These are phyloP conservation scores for Imleria badia DNA, from an alignment of 768 basidiomycete genomes.

Conservation along the genomic window DNA sequence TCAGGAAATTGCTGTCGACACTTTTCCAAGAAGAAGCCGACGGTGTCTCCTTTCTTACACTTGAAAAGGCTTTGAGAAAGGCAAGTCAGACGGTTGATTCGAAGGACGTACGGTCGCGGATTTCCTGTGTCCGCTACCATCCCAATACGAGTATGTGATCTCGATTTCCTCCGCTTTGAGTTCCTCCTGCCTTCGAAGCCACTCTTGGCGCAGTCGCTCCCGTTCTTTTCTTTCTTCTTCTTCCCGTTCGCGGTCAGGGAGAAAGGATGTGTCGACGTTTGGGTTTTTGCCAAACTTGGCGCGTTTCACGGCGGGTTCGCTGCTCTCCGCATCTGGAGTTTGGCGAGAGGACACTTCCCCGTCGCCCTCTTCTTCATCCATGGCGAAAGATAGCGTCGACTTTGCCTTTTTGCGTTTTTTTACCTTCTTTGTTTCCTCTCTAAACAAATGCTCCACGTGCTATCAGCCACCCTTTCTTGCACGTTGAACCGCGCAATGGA, in stretches of 20 bases:
- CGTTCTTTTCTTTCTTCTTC: constrained; percentile 87
- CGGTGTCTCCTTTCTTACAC: constrained; percentile 97
- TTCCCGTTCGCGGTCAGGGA: constrained; percentile 97
- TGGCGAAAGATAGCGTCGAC: constrained; percentile 86
- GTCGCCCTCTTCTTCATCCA: constrained; percentile 74
- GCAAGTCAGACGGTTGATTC: background rate
- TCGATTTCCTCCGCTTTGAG: constrained; percentile 79
- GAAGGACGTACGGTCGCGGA: constrained; percentile 69
- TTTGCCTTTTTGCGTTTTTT: constrained; percentile 96
- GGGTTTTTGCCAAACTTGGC: constrained; percentile 92
- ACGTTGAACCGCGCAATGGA: constrained; percentile 1
- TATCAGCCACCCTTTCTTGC: constrained; percentile 57
- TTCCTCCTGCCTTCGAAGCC: constrained; percentile 72
- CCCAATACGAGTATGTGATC: constrained; percentile 96
- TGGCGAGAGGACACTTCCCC: constrained; percentile 41
- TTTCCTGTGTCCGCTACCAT: constrained; percentile 95
- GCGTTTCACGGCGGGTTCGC: constrained; percentile 60
- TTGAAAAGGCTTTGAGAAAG: constrained; percentile 31
- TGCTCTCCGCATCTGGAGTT: constrained; percentile 36
- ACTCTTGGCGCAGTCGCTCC: constrained; percentile 86
- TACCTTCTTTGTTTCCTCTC: constrained; percentile 78
- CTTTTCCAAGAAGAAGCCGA: constrained; percentile 86
- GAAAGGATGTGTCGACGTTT: constrained; percentile 94
- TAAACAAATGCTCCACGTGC: constrained; percentile 81
- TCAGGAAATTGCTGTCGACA: constrained; percentile 93